These are phyloP conservation scores for Houttuynia cordata DNA, from an alignment of 164 flowering plant genomes.

Conservation along the genomic window DNA sequence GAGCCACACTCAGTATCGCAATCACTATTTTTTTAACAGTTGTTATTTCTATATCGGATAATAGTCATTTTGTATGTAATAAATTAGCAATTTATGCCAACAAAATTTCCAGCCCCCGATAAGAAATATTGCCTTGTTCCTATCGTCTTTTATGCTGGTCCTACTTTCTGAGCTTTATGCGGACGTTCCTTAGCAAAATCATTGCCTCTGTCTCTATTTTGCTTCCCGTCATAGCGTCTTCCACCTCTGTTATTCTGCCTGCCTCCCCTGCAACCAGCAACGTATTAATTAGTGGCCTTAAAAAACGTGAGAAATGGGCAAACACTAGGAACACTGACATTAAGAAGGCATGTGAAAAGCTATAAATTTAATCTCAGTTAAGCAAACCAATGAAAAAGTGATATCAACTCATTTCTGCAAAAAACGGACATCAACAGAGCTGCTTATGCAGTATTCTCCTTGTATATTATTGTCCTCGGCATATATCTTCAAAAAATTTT, in stretches of 20 bases:
- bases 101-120: no score
- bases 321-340: neutral
- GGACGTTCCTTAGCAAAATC: neutral
- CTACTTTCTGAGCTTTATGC: constrained; percentile 3
- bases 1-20: no score
- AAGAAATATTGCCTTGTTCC: no score
- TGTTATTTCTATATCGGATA: no score
- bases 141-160: no score
- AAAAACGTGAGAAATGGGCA: neutral
- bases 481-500: neutral
- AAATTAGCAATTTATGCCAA: no score
- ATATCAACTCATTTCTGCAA: neutral
- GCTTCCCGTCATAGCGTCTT: neutral
- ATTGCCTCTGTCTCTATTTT: neutral
- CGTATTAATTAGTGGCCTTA: no score
- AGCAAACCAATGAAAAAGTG: neutral
- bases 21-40: no score
- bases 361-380: neutral
- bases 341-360: neutral
- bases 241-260: neutral
- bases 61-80: no score
- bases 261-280: constrained; percentile 1
- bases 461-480: no score
- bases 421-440: neutral
- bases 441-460: neutral